These are phyloP conservation scores for Glycine latifolia DNA, from an alignment of 306 rosid genomes.

Conservation along the genomic window DNA sequence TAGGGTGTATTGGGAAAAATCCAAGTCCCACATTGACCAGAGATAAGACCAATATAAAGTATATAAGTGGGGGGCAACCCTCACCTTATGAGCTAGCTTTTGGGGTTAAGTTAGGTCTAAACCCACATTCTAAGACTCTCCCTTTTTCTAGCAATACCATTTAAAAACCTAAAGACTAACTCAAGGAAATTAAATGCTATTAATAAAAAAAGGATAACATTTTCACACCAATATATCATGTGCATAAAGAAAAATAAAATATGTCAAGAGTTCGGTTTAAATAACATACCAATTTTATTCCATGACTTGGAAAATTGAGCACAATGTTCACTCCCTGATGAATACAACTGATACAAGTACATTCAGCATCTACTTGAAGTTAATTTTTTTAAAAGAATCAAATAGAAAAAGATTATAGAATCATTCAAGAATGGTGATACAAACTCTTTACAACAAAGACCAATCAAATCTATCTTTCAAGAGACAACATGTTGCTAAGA, in stretches of 20 bases:
- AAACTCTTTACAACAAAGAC: slow-evolving; percentile 8
- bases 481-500: background rate
- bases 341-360: slow-evolving; percentile 69
- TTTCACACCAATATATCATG: slow-evolving; percentile 2
- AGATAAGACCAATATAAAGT: too few relatives aligned
- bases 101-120: too few relatives aligned
- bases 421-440: slow-evolving; percentile 11
- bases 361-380: slow-evolving; percentile 34
- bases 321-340: slow-evolving; percentile 78
- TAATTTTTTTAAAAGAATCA: slow-evolving; percentile 23
- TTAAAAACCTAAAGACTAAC: slow-evolving; percentile 32
- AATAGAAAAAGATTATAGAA: background rate
- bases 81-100: too few relatives aligned
- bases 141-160: slow-evolving; percentile 23
- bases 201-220: slow-evolving; percentile 1
- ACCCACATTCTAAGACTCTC: too few relatives aligned
- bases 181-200: slow-evolving; percentile 24
- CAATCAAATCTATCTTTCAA: slow-evolving; percentile 37
- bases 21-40: too few relatives aligned
- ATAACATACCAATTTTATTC: slow-evolving; percentile 75
- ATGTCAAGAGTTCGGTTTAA: slow-evolving; percentile 22
- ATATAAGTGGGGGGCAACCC: too few relatives aligned
- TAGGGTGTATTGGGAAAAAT: too few relatives aligned
- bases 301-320: slow-evolving; percentile 70
- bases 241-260: slow-evolving; percentile 11